Conservation (phyloP, 768 basidiomycete genomes). For the Gautieria morchelliformis region DNA sequence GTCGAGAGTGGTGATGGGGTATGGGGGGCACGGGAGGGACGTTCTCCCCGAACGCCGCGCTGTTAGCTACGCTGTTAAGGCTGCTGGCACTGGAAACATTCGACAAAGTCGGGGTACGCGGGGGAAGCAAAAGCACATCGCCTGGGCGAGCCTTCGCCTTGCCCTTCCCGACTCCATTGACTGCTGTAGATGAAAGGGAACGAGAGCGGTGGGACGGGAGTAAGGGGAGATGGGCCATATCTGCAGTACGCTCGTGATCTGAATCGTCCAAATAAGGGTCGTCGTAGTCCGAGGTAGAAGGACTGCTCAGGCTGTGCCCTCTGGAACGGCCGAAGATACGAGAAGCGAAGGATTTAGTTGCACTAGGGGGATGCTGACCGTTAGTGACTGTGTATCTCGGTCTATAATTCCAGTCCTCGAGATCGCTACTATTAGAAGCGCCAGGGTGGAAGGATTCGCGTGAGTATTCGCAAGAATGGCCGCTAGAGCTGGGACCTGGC, state of each 20-base stretch:
- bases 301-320: conserved; percentile 7
- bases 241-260: conserved; percentile 2
- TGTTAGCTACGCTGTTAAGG: not conserved
- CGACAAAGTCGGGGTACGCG: not conserved
- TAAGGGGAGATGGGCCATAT: conserved; percentile 5
- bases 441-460: not conserved
- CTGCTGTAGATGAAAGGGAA: not conserved
- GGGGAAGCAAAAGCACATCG: conserved; percentile 5
- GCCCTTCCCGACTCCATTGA: conserved; percentile 1
- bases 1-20: not conserved
- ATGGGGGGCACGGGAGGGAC: not conserved
- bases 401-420: not conserved
- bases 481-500: conserved; percentile 3
- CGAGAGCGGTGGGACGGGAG: conserved; percentile 2
- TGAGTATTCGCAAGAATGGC: not conserved
- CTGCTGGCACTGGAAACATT: not conserved
- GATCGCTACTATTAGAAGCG: not conserved
- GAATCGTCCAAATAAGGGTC: conserved; percentile 8
- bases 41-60: not conserved
- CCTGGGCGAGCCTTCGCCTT: not conserved
- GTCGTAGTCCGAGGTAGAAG: not conserved
- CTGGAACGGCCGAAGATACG: conserved; percentile 6
- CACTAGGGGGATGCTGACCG: not conserved
- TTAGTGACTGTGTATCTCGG: not conserved
- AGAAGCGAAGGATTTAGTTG: conserved; percentile 4